phyloP scores from a whole-genome alignment of 1,284 basidiomycete species.

The Caloboletus firmus region DNA sequence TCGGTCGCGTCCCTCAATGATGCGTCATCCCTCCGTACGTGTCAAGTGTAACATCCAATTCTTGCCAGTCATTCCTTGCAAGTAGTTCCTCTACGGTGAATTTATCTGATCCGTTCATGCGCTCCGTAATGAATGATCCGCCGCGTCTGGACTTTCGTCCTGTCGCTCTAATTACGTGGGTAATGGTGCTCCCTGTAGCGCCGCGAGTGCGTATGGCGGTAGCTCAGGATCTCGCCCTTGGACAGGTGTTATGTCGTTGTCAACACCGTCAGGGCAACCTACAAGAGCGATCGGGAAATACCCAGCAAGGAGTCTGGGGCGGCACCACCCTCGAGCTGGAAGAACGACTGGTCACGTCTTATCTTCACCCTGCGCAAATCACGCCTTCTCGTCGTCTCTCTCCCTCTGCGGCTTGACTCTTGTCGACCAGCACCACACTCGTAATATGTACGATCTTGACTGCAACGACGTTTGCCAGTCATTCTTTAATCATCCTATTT shows the following conservation, averaged over 20 bases:
- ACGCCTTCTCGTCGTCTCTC: not conserved
- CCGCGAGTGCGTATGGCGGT: no score
- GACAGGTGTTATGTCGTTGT: slow-evolving; percentile 7
- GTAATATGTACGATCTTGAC: not conserved
- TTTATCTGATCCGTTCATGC: no score
- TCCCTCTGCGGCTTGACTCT: not conserved
- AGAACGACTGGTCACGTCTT: slow-evolving; percentile 20
- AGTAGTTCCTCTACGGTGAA: no score
- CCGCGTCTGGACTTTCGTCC: no score
- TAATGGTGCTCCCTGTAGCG: not conserved
- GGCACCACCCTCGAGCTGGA: slow-evolving; percentile 38
- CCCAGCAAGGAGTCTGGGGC: slow-evolving; percentile 9
- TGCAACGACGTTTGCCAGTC: not conserved
- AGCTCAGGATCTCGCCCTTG: not conserved
- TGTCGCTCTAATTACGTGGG: no score
- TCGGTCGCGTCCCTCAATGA: no score
- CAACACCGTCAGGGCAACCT: slow-evolving; percentile 11
- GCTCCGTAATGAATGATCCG: no score
- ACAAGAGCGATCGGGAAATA: slow-evolving; percentile 13
- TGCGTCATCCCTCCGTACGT: no score
- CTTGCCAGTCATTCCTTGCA: no score
- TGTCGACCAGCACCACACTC: not conserved
- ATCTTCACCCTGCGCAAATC: not conserved
- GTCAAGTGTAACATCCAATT: no score
- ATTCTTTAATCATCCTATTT: slow-evolving; percentile 4